Percentiles rank a stretch among this genome's conserved stretches.
phyloP scores from a whole-genome alignment of 2,329 filamentous ascomycete genomes.

The Blumeria graminis region DNA sequence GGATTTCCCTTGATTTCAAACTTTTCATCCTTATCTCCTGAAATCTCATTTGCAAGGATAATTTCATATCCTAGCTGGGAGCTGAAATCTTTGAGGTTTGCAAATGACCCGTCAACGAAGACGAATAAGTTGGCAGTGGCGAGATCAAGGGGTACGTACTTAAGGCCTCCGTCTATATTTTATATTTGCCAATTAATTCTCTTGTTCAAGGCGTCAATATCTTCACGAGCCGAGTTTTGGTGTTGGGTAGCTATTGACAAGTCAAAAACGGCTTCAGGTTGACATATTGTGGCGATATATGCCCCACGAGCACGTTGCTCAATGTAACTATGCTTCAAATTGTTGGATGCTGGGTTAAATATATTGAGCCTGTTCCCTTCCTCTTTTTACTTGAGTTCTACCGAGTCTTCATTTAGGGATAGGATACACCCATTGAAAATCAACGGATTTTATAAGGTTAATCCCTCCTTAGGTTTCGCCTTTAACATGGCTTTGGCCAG shows the following conservation, averaged over 20 bases:
- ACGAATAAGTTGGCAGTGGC: background rate
- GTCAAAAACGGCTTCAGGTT: background rate
- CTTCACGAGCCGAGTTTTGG: background rate
- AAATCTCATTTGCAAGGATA: background rate
- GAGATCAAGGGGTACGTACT: background rate
- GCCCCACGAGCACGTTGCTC: background rate
- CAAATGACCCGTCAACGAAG: background rate
- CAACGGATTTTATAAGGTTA: background rate
- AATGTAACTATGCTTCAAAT: background rate
- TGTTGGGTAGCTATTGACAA: background rate
- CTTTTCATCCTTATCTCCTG: background rate
- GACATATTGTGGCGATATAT: background rate
- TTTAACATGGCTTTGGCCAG: background rate
- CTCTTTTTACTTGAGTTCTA: background rate
- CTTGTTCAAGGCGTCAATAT: background rate
- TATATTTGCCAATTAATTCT: background rate
- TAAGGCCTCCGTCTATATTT: background rate
- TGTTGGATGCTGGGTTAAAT: no score
- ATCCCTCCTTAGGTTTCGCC: background rate
- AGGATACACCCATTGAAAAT: slow-evolving; percentile 1
- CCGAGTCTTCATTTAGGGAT: background rate
- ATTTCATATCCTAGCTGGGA: background rate
- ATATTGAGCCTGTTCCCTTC: background rate
- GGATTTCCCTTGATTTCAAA: background rate
- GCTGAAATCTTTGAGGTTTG: background rate